Base-by-base conservation (phyloP, 441 rosid genomes). In the Eugenia klotzschiana region DNA sequence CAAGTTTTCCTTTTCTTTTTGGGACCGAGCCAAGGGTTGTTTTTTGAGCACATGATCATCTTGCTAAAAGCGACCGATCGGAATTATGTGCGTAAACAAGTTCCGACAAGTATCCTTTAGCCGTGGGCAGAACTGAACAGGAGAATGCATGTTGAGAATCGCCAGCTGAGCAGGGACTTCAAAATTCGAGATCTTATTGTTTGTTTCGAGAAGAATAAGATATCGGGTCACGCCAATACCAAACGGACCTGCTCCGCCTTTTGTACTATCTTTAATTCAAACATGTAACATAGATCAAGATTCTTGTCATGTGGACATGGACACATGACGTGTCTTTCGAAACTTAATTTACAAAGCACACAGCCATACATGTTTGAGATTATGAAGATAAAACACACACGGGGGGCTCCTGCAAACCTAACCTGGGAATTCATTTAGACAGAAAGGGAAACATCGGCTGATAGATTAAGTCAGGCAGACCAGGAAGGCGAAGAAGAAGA, bases 401-500 rank as follows among this genome's bases (percentile, higher is more conserved):
- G 37, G 43, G n/a, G 74, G 74, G n/a, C 43, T 29, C 43, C 37
- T 33, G 43, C 43, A 33, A 64, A 43, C 10, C 74, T 64, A 64
- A 64, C 43, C 74, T 33, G 74, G 46, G 74, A 33, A 64, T 64
- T 37, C 74, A 64, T 64, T 64, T 37, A 33, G 74, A 64, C 43
- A 64, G 74, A 64, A 64, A 64, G 43, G 74, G 74, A 29, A 60
- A 60, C 18, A 60, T 27, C 41, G 41, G 6, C 41, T 40, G 41
- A 40, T 40, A 33, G n/a, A 64, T 22, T 18, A 33, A 33, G 74
- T 81, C 56, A 84, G 26, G 83, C 54, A 3, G 86, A 81, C 51
- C 83, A 84, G 73, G 84, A 55, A 6, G 80, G 51, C 4, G 50
- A 46, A 46, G 89, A 73, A 43, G 81, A 51, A n/a, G 87, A 73